Conservation (phyloP, 805 yeast genomes). For the Lachancea dasiensis region DNA sequence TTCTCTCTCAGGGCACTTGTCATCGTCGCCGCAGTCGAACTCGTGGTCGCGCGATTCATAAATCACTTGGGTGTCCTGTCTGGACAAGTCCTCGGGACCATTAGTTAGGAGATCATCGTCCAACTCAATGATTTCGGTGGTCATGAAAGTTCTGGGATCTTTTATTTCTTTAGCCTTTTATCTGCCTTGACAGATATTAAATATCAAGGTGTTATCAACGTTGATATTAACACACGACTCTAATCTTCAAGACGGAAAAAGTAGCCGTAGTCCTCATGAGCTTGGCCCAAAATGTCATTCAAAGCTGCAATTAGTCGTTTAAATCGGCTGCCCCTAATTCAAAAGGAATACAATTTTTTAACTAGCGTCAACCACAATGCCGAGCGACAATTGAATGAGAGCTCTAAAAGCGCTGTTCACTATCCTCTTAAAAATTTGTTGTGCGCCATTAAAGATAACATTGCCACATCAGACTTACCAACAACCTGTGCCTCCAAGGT, state of each 20-base stretch:
- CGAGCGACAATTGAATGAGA: slow-evolving; percentile 8
- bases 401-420: slow-evolving; percentile 5
- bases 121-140: slow-evolving; percentile 1
- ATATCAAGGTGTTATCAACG: too few relatives aligned
- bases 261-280: not conserved
- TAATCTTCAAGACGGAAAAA: too few relatives aligned
- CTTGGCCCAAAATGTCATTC: slow-evolving; percentile 7
- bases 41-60: slow-evolving; percentile 10
- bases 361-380: slow-evolving; percentile 34
- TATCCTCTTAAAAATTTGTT: slow-evolving; percentile 31
- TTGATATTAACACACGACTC: too few relatives aligned
- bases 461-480: slow-evolving; percentile 55
- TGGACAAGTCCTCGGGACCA: not conserved
- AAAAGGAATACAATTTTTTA: slow-evolving; percentile 37
- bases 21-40: not conserved
- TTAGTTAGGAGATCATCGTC: not conserved
- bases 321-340: slow-evolving; percentile 17
- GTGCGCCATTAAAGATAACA: slow-evolving; percentile 72
- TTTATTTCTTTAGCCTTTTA: too few relatives aligned
- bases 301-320: slow-evolving; percentile 14
- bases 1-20: too few relatives aligned
- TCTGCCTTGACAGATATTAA: too few relatives aligned
- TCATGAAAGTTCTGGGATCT: too few relatives aligned
- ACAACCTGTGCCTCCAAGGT: slow-evolving; percentile 79
- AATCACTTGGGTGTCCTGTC: not conserved